Evolutionary conservation across 768 basidiomycete species (phyloP).

Genomic region (Boletus insuetus): DNA sequence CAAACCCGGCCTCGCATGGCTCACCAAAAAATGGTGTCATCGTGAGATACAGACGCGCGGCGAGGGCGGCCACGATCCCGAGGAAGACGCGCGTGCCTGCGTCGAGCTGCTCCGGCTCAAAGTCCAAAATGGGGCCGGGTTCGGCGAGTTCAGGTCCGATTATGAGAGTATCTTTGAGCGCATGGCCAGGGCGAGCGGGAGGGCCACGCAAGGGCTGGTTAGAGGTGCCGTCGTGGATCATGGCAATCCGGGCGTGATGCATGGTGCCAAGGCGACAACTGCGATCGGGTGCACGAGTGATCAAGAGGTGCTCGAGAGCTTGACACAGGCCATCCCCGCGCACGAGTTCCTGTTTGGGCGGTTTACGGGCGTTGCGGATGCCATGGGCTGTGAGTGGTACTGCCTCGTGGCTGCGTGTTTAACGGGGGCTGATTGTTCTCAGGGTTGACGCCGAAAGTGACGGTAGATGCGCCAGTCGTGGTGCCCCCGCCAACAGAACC

Average conservation of each 20-base stretch:
- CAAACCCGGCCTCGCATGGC: conserved; percentile 96
- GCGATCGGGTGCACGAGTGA: conserved; percentile 74
- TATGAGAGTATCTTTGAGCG: conserved; percentile 83
- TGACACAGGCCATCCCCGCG: conserved; percentile 53
- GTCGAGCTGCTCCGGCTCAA: conserved; percentile 83
- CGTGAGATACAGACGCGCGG: conserved; percentile 86
- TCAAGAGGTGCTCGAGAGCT: conserved; percentile 70
- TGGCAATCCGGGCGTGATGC: conserved; percentile 81
- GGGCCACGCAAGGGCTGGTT: conserved; percentile 42
- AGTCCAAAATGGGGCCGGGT: conserved; percentile 69
- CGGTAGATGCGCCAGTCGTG: conserved; percentile 32
- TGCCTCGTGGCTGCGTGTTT: not conserved
- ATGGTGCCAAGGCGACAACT: conserved; percentile 79
- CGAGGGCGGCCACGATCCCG: conserved; percentile 88
- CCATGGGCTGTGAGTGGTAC: conserved; percentile 67
- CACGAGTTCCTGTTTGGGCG: conserved; percentile 87
- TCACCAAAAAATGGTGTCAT: conserved; percentile 90
- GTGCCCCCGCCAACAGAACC: conserved; percentile 31
- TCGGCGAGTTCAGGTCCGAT: conserved; percentile 84
- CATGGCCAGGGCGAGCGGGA: conserved; percentile 54
- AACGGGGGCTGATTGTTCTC: not conserved
- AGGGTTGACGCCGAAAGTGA: conserved; percentile 65
- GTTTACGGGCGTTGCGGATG: conserved; percentile 78
- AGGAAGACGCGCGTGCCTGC: conserved; percentile 91
- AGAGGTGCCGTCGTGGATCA: conserved; percentile 78